Evolutionary conservation across 768 basidiomycete genomes (phyloP).

Genomic region (Rhodosporidiobolus sp.): DNA sequence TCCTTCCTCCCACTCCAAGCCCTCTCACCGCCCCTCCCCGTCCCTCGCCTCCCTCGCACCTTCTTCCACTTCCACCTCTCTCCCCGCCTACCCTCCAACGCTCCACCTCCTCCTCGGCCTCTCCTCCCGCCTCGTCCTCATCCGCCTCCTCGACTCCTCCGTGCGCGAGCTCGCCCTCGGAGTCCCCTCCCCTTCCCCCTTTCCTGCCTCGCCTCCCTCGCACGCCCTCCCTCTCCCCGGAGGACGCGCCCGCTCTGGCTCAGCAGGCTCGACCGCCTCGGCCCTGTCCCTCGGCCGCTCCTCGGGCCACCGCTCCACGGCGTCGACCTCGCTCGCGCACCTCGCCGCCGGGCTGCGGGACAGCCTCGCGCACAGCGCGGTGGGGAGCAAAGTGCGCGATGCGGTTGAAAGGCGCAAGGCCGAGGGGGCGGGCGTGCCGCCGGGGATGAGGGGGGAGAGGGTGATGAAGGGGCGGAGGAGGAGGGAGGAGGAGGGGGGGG

Average conservation of each 20-base stretch:
- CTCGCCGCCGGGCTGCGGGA: not conserved
- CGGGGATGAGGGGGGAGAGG: not conserved
- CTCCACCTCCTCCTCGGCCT: slow-evolving; percentile 28
- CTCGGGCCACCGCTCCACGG: not conserved
- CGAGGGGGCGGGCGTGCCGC: not conserved
- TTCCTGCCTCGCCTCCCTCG: not conserved
- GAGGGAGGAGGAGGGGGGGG: not conserved
- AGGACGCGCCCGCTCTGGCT: not conserved
- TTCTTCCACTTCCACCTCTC: not conserved
- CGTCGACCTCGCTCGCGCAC: not conserved
- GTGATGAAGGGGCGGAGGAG: not conserved
- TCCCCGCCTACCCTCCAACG: not conserved
- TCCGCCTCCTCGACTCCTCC: slow-evolving; percentile 14
- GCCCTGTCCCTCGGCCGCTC: not conserved
- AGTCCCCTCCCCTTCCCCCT: not conserved
- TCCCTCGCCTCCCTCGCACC: not conserved
- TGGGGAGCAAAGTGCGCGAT: not conserved
- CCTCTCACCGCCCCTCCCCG: not conserved
- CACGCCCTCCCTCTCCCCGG: not conserved
- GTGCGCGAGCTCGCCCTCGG: slow-evolving; percentile 14
- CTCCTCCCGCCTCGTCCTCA: slow-evolving; percentile 10
- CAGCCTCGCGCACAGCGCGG: not conserved
- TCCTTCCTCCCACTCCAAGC: not conserved
- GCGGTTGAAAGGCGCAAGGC: not conserved
- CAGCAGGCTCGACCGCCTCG: not conserved